Percentiles rank a stretch among this genome's conserved stretches.
phyloP scores from a whole-genome alignment of 1,139 yeast genomes.

The Sugiyamaella novakii region DNA sequence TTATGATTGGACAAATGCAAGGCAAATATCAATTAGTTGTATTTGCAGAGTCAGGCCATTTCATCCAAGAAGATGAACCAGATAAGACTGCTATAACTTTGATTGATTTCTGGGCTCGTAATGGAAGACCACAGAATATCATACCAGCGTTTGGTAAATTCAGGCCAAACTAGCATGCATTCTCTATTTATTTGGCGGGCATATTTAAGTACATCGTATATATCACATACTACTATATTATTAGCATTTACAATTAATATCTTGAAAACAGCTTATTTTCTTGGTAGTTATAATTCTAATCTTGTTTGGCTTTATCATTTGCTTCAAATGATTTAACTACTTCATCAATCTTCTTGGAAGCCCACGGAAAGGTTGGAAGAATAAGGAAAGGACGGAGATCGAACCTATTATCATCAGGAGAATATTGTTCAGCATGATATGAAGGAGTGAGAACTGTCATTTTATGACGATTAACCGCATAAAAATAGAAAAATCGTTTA shows the following conservation, averaged over 20 bases:
- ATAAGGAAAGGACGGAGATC: constrained; percentile 93
- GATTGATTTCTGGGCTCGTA: constrained; percentile 57
- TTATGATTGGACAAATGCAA: constrained; percentile 97
- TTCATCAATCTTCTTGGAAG: constrained; percentile 81
- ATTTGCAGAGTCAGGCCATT: constrained; percentile 83
- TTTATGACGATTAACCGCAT: constrained; percentile 93
- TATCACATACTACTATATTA: too few species aligned
- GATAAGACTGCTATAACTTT: constrained; percentile 55
- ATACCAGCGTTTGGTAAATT: constrained; percentile 39
- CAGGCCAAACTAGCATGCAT: constrained; percentile 25
- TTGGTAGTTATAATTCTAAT: too few species aligned
- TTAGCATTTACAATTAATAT: too few species aligned
- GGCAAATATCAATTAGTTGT: constrained; percentile 84
- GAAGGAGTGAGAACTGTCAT: constrained; percentile 96
- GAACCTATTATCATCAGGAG: constrained; percentile 96
- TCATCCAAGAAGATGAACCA: constrained; percentile 89
- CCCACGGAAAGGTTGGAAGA: constrained; percentile 89
- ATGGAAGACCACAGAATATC: constrained; percentile 44
- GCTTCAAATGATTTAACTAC: constrained; percentile 48
- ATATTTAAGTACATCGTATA: too few species aligned
- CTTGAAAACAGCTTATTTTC: too few species aligned
- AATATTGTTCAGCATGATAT: constrained; percentile 95
- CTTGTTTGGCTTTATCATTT: constrained; percentile 15
- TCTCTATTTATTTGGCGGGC: too few species aligned
- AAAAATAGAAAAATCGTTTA: constrained; percentile 85